Conservation (phyloP, 129 eudicot genomes). For the Sambucus nigra region DNA sequence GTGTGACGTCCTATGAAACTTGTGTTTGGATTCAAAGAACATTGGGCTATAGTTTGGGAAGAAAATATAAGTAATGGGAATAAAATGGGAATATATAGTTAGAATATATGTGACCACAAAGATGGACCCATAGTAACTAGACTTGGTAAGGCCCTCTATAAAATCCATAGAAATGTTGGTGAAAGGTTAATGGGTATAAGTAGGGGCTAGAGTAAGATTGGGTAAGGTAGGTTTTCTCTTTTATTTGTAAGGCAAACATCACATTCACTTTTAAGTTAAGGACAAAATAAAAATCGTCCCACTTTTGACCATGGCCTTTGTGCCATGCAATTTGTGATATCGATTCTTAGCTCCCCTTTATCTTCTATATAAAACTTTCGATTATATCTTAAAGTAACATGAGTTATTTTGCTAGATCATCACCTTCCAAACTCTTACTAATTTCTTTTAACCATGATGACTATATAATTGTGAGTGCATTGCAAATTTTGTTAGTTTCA, state of each 20-base stretch:
- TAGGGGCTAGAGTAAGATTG: conserved; percentile 2
- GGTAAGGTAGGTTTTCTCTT: neutral
- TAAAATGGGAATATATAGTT: conserved; percentile 7
- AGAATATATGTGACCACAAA: conserved; percentile 6
- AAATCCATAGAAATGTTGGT: conserved; percentile 14
- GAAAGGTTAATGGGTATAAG: conserved; percentile 1
- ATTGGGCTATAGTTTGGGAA: neutral
- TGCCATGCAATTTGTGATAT: too few species aligned
- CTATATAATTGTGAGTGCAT: too few species aligned
- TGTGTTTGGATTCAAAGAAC: neutral
- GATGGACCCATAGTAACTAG: neutral
- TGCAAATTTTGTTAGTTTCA: too few species aligned
- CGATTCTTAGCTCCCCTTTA: neutral
- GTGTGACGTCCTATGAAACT: neutral
- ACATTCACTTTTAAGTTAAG: neutral
- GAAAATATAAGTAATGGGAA: conserved; percentile 3
- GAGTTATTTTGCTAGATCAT: too few species aligned
- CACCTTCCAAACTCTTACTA: too few species aligned
- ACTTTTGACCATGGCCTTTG: neutral
- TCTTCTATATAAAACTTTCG: too few species aligned
- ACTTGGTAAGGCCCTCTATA: conserved; percentile 7
- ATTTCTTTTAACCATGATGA: too few species aligned
- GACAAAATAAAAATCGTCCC: neutral
- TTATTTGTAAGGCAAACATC: neutral
- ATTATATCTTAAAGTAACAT: too few species aligned